Conservation (phyloP, 176 grass and related monocot genomes). For the Musa troglodytarum region DNA sequence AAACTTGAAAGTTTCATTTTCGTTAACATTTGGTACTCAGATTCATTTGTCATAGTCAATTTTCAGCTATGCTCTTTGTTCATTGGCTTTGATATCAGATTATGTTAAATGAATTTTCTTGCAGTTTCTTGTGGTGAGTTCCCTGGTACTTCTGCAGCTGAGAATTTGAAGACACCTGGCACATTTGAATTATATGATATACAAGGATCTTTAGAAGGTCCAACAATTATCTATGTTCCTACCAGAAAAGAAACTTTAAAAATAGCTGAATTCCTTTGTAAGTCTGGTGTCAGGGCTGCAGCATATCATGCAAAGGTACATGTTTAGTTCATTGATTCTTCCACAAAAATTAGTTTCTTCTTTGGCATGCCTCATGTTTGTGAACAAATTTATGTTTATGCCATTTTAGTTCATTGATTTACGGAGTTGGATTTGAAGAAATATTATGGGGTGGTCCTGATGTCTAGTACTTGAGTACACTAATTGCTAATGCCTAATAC, state of each 20-base stretch:
- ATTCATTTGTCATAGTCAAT: background rate
- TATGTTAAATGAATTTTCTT: slow-evolving; percentile 22
- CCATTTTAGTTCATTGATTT: background rate
- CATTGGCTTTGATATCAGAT: background rate
- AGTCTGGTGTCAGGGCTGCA: slow-evolving; percentile 71
- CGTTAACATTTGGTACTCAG: background rate
- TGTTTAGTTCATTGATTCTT: background rate
- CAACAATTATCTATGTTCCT: slow-evolving; percentile 90
- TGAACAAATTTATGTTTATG: background rate
- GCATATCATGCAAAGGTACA: slow-evolving; percentile 94
- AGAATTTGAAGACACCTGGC: slow-evolving; percentile 25
- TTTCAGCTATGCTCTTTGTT: background rate
- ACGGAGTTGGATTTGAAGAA: background rate
- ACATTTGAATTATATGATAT: slow-evolving; percentile 29
- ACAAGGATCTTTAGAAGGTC: slow-evolving; percentile 47
- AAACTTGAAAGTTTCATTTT: too few species aligned
- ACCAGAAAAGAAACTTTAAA: slow-evolving; percentile 75
- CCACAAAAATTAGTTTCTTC: background rate
- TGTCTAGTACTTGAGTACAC: background rate
- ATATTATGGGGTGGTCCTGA: background rate
- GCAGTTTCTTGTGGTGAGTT: slow-evolving; percentile 87
- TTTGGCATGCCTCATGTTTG: slow-evolving; percentile 3
- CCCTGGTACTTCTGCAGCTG: slow-evolving; percentile 25
- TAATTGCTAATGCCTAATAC: background rate
- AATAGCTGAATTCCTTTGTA: slow-evolving; percentile 63